Conservation (phyloP, 768 basidiomycete genomes). For the Termitomyces sp. region DNA sequence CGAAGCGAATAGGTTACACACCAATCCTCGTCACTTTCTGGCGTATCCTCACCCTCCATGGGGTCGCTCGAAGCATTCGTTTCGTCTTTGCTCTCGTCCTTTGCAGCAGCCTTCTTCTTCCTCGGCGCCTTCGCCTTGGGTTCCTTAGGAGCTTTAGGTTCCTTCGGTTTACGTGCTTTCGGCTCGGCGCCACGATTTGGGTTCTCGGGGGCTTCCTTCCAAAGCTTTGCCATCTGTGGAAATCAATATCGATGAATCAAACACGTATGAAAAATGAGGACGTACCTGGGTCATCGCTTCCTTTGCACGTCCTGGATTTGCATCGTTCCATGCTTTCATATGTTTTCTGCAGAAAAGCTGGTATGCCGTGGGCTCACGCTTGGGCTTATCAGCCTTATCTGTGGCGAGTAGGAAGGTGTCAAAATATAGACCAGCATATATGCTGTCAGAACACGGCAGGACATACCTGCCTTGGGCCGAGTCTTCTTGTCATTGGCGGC, state of each 20-base stretch:
- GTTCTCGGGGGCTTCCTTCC: conserved; percentile 58
- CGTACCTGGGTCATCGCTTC: conserved; percentile 47
- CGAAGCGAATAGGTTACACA: neutral
- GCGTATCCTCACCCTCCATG: conserved; percentile 7
- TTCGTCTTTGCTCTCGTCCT: conserved; percentile 1
- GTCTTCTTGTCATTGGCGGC: conserved; percentile 38
- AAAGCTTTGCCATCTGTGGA: conserved; percentile 46
- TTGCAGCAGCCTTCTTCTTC: conserved; percentile 16
- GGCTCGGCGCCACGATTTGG: conserved; percentile 53
- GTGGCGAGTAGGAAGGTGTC: neutral
- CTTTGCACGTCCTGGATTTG: conserved; percentile 42
- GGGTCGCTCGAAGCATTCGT: conserved; percentile 5
- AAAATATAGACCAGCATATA: neutral
- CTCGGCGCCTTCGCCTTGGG: conserved; percentile 17
- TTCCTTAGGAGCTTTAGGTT: conserved; percentile 24
- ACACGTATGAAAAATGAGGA: neutral
- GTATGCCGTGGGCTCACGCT: conserved; percentile 55
- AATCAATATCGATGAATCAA: neutral
- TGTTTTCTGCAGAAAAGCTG: conserved; percentile 50
- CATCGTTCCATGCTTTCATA: conserved; percentile 53
- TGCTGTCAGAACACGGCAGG: neutral
- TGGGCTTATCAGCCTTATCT: conserved; percentile 41
- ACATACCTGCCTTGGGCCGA: conserved; percentile 27
- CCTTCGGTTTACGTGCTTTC: conserved; percentile 41
- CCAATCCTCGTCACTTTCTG: neutral